Percentiles rank a stretch among this genome's conserved stretches.
Conservation (phyloP, 306 rosid species). For the Macrotyloma uniflorum region DNA sequence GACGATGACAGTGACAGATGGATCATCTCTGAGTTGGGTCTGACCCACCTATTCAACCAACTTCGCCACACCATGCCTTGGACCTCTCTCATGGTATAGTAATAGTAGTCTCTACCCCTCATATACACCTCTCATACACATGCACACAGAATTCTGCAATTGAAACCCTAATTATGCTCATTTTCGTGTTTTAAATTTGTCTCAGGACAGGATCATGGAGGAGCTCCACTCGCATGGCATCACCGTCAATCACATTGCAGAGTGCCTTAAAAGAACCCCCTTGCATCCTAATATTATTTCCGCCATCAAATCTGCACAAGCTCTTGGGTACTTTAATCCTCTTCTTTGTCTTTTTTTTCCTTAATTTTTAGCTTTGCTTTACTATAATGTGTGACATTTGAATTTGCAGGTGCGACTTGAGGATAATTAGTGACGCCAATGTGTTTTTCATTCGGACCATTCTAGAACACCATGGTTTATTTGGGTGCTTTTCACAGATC, state of each 20-base stretch:
- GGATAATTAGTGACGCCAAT: slow-evolving; percentile 82
- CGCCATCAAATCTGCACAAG: slow-evolving; percentile 69
- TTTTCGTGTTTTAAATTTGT: background rate
- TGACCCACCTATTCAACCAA: slow-evolving; percentile 55
- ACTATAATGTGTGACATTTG: background rate
- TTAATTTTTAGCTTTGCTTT: background rate
- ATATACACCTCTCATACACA: background rate
- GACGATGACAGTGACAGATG: slow-evolving; percentile 83
- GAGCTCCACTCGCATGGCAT: slow-evolving; percentile 74
- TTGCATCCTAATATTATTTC: slow-evolving; percentile 60
- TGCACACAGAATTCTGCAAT: background rate
- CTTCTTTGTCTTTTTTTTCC: no score
- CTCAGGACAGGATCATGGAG: slow-evolving; percentile 63
- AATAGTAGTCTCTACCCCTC: background rate
- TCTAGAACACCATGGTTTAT: slow-evolving; percentile 63
- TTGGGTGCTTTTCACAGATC: slow-evolving; percentile 66
- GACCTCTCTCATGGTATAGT: slow-evolving; percentile 74
- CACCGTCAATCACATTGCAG: slow-evolving; percentile 45
- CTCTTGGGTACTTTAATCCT: slow-evolving; percentile 52
- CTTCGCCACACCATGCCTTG: slow-evolving; percentile 67
- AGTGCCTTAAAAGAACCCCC: slow-evolving; percentile 55
- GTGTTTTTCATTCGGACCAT: slow-evolving; percentile 63
- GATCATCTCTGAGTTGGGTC: slow-evolving; percentile 68
- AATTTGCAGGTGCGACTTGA: slow-evolving; percentile 66
- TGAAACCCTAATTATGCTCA: background rate